These are phyloP conservation scores for Russula sp. DNA, from an alignment of 768 basidiomycete genomes.

Conservation along the genomic window DNA sequence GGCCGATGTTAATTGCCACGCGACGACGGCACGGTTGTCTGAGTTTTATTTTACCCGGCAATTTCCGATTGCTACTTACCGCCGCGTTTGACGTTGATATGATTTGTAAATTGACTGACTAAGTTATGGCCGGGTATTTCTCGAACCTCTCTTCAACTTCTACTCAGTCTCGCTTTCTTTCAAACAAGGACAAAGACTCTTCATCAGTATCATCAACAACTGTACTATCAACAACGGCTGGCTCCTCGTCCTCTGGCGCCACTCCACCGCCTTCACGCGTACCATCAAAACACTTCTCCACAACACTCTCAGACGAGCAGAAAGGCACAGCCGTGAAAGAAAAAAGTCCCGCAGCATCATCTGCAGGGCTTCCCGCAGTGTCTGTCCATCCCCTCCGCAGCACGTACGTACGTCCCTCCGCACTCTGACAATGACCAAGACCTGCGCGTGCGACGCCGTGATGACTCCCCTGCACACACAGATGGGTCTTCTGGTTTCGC, in stretches of 20 bases:
- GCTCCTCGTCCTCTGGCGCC: conserved; percentile 7
- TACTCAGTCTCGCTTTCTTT: conserved; percentile 56
- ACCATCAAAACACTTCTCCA: conserved; percentile 74
- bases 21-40: neutral
- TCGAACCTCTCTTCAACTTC: conserved; percentile 73
- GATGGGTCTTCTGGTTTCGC: conserved; percentile 91
- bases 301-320: conserved; percentile 44
- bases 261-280: conserved; percentile 38
- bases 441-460: neutral
- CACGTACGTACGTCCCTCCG: conserved; percentile 74
- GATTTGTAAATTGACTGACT: neutral
- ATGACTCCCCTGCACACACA: conserved; percentile 29
- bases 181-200: conserved; percentile 35
- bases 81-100: too few relatives aligned
- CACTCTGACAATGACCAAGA: neutral
- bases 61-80: neutral
- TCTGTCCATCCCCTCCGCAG: conserved; percentile 72
- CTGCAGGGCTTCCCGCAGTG: conserved; percentile 31
- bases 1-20: neutral
- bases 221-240: conserved; percentile 22
- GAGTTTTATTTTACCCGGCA: neutral
- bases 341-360: conserved; percentile 32
- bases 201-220: conserved; percentile 26
- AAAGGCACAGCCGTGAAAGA: conserved; percentile 39
- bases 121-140: conserved; percentile 65